A percentile compares a stretch with the other conserved stretches of the same genome.
Evolutionary conservation across 805 yeast species (phyloP).

Genomic region (Candida fluviatilis): DNA sequence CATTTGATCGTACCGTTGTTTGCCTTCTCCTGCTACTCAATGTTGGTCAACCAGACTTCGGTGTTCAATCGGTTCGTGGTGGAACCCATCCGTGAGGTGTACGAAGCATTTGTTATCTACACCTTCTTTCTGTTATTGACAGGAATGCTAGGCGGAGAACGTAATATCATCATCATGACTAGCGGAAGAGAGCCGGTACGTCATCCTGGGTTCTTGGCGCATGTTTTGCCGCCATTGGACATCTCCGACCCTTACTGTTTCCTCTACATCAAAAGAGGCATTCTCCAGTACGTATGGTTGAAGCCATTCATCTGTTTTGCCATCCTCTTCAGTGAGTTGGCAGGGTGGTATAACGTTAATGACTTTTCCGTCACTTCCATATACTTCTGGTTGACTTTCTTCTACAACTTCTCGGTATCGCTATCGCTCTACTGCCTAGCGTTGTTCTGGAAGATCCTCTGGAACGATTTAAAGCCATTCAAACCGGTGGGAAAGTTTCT

Average conservation of each 20-base stretch:
- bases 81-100: slow-evolving; percentile 81
- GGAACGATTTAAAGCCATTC: slow-evolving; percentile 68
- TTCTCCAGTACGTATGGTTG: slow-evolving; percentile 92
- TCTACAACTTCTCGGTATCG: slow-evolving; percentile 79
- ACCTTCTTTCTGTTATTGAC: slow-evolving; percentile 85
- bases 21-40: slow-evolving; percentile 63
- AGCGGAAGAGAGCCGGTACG: slow-evolving; percentile 67
- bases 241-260: slow-evolving; percentile 83
- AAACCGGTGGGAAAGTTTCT: slow-evolving; percentile 90
- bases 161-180: slow-evolving; percentile 68
- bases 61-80: slow-evolving; percentile 40
- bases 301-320: slow-evolving; percentile 75
- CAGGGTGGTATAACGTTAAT: slow-evolving; percentile 49
- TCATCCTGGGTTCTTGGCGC: slow-evolving; percentile 46
- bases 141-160: slow-evolving; percentile 86
- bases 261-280: slow-evolving; percentile 72
- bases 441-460: slow-evolving; percentile 88
- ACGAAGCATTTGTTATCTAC: slow-evolving; percentile 94
- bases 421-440: slow-evolving; percentile 82
- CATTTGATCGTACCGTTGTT: slow-evolving; percentile 78
- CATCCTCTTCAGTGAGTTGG: slow-evolving; percentile 42
- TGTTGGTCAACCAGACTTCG: slow-evolving; percentile 44
- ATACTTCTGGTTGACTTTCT: slow-evolving; percentile 59
- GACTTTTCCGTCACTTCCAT: slow-evolving; percentile 45
- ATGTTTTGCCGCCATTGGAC: slow-evolving; percentile 53